Evolutionary conservation across 1,284 basidiomycete species (phyloP).

Genomic region (Bjerkandera adusta): DNA sequence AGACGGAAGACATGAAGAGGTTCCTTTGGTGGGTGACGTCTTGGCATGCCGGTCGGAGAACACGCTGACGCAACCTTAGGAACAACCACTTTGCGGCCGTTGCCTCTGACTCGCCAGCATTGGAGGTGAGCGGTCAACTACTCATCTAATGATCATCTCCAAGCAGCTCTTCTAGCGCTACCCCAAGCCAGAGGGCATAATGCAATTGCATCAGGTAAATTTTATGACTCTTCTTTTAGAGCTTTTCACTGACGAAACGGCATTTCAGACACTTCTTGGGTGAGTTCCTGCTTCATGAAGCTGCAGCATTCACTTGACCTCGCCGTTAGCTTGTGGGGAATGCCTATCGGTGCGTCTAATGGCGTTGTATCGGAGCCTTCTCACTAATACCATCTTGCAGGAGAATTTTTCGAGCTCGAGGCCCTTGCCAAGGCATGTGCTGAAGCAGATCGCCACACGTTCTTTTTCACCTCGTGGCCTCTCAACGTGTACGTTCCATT

Average conservation of each 20-base stretch:
- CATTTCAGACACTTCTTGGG: slow-evolving; percentile 56
- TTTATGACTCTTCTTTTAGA: background rate
- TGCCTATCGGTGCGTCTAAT: slow-evolving; percentile 68
- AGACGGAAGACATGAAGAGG: slow-evolving; percentile 68
- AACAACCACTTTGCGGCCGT: slow-evolving; percentile 76
- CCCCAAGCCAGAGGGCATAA: slow-evolving; percentile 45
- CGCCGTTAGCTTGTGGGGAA: slow-evolving; percentile 59
- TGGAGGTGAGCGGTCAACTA: slow-evolving; percentile 49
- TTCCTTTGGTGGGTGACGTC: slow-evolving; percentile 54
- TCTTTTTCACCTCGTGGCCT: slow-evolving; percentile 76
- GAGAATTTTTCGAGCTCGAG: slow-evolving; percentile 71
- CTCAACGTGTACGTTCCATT: slow-evolving; percentile 56
- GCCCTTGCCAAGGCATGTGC: slow-evolving; percentile 54
- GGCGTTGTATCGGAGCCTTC: background rate
- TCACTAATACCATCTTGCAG: slow-evolving; percentile 29
- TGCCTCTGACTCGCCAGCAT: slow-evolving; percentile 70
- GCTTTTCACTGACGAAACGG: background rate
- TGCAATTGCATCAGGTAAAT: slow-evolving; percentile 56
- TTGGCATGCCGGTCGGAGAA: background rate
- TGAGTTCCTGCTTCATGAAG: slow-evolving; percentile 29
- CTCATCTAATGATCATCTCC: background rate
- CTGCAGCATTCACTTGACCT: slow-evolving; percentile 3
- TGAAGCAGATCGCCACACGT: slow-evolving; percentile 58
- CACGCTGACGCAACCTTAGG: slow-evolving; percentile 38
- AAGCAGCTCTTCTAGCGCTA: slow-evolving; percentile 43